Base-by-base conservation (phyloP, 2,329 filamentous ascomycete genomes). In the Trichophyton equinum region DNA sequence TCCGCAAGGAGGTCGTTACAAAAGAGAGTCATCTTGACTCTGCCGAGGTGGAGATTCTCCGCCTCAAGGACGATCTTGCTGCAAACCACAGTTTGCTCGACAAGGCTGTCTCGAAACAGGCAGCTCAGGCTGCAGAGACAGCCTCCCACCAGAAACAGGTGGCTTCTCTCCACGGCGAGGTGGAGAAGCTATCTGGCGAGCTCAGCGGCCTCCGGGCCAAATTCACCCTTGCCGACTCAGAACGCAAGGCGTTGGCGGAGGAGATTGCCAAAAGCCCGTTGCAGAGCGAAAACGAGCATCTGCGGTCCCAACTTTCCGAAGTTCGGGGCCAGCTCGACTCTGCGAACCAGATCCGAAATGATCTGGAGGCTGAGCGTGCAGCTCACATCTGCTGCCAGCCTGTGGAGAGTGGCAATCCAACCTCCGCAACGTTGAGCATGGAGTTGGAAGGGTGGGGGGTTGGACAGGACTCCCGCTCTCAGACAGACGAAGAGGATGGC, bases 101-200 rank as follows among this genome's bases (percentile, higher is more conserved):
- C 9, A 40, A 30, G 8, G 30, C 42, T 15, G 25, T 27, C 57
- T 58, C 49, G 7, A 55, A 62, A 44, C 44, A 55, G 36, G 38
- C 36, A 11, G 57, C 58, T 33, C 46, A 55, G 44, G 30, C 13
- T 27, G 46, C 56, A 13, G 33, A 59, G 42, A 9, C 51, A 22
- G 42, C 11, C 7, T 15, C 47, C 56, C 38, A 59, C 55, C 25
- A 55, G 53, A 36, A 57, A 30, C 56, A 61, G 36, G 42, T 59
- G 11, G 46, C n/a, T 9, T 36, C 47, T n/a, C 58, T 64, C 20
- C 51, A 22, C n/a, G 56, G 49, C 20, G 61, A 64, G 47, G 53
- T 58, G 25, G 33, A 62, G 22, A 25, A 53, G 11, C 42, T 47
- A 15, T 46, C 57, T 59, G 40, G 44, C 27, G 40, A 46, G 44